These are phyloP conservation scores for Pleurotus cornucopiae DNA, from an alignment of 768 basidiomycete genomes.

Conservation along the genomic window DNA sequence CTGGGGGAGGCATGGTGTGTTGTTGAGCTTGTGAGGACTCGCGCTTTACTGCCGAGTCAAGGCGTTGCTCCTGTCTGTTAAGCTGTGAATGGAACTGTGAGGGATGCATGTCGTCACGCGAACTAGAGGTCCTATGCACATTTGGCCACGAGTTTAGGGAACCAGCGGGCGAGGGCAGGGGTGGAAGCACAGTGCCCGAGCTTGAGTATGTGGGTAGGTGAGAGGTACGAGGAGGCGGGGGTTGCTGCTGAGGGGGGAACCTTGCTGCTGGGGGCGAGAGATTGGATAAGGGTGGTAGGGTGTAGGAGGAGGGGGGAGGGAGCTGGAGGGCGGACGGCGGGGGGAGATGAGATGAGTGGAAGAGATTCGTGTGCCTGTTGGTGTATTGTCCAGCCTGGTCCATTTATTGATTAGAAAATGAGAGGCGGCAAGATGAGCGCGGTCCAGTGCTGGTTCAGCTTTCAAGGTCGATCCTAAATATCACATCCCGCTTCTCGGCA, in stretches of 20 bases:
- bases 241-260: background rate
- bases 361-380: conserved; percentile 12
- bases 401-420: conserved; percentile 2
- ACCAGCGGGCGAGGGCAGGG: conserved; percentile 13
- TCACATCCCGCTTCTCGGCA: background rate
- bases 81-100: conserved; percentile 12
- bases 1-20: conserved; percentile 3
- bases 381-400: conserved; percentile 11
- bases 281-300: conserved; percentile 15
- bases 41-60: conserved; percentile 18
- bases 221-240: no score
- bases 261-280: conserved; percentile 6
- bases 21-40: conserved; percentile 13
- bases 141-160: conserved; percentile 20
- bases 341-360: conserved; percentile 17
- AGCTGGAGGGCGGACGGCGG: conserved; percentile 18
- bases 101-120: conserved; percentile 36
- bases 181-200: conserved; percentile 24
- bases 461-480: background rate
- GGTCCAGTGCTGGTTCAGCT: background rate
- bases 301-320: conserved; percentile 10
- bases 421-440: conserved; percentile 1
- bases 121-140: conserved; percentile 33
- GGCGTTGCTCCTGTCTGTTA: conserved; percentile 12
- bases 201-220: conserved; percentile 11